Conservation (phyloP, 495 filamentous ascomycete genomes). For the Annulohypoxylon stygium region DNA sequence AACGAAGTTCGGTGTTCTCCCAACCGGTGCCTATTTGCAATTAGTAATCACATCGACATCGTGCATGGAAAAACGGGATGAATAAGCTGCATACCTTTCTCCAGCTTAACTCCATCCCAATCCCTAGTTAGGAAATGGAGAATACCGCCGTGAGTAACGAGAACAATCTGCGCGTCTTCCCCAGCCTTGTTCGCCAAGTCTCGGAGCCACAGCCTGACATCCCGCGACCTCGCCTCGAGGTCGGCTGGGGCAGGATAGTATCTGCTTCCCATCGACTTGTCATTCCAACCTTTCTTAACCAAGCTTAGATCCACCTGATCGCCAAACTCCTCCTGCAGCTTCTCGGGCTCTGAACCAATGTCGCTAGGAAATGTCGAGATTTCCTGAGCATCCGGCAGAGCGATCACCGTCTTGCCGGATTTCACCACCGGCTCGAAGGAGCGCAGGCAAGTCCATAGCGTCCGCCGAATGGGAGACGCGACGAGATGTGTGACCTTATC, state of each 20-base stretch:
- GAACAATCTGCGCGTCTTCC: conserved; percentile 69
- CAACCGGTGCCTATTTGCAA: conserved; percentile 76
- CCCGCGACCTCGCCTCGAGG: conserved; percentile 72
- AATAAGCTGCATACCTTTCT: conserved; percentile 60
- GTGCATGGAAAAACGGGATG: not conserved
- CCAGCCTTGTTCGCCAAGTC: conserved; percentile 65
- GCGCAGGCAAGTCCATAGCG: conserved; percentile 82
- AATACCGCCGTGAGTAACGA: conserved; percentile 68
- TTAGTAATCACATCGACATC: conserved; percentile 2
- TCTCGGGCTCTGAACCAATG: conserved; percentile 70
- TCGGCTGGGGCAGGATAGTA: conserved; percentile 71
- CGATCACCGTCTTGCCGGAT: conserved; percentile 66
- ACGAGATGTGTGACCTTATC: conserved; percentile 76
- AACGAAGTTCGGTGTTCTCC: conserved; percentile 85
- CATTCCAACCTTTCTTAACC: conserved; percentile 76
- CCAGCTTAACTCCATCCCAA: conserved; percentile 73
- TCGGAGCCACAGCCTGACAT: conserved; percentile 76
- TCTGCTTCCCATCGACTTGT: conserved; percentile 66
- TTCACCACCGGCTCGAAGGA: conserved; percentile 69
- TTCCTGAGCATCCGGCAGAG: conserved; percentile 86
- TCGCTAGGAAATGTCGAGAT: conserved; percentile 83
- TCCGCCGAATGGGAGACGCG: conserved; percentile 86
- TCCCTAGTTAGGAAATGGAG: conserved; percentile 83
- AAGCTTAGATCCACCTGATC: conserved; percentile 71
- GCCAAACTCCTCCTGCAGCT: conserved; percentile 71